Evolutionary conservation across 176 grass and related monocot genomes (phyloP).

Genomic region (Juncus inflexus): DNA sequence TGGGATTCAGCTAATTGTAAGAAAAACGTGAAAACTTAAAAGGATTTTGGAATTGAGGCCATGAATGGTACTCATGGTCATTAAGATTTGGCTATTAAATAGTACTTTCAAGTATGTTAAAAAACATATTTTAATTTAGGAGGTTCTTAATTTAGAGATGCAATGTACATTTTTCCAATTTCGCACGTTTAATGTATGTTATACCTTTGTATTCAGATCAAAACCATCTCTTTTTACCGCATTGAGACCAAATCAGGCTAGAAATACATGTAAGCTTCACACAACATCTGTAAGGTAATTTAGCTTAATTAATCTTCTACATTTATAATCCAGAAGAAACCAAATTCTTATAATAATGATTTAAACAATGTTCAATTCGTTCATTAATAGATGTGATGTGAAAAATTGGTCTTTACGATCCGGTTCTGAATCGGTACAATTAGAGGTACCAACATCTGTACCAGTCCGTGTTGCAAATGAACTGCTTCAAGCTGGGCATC

Average conservation of each 20-base stretch:
- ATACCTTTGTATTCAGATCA: not conserved
- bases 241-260: slow-evolving; percentile 6
- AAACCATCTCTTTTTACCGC: not conserved
- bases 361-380: not conserved
- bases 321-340: not conserved
- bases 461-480: slow-evolving; percentile 79
- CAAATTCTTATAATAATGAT: not conserved
- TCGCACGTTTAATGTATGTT: slow-evolving; percentile 6
- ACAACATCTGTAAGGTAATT: slow-evolving; percentile 15
- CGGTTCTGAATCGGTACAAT: slow-evolving; percentile 1
- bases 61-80: too few relatives aligned
- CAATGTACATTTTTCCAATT: not conserved
- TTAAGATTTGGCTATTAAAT: too few relatives aligned
- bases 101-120: too few relatives aligned
- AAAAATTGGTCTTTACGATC: slow-evolving; percentile 25
- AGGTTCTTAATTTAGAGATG: not conserved
- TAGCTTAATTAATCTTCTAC: slow-evolving; percentile 19
- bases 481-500: slow-evolving; percentile 66
- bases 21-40: too few relatives aligned
- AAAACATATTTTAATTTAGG: too few relatives aligned
- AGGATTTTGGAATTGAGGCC: too few relatives aligned
- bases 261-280: not conserved
- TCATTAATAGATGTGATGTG: slow-evolving; percentile 24
- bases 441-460: slow-evolving; percentile 54
- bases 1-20: not conserved